Evolutionary conservation across 257 asterid species (phyloP).

Genomic region (Verbena officinalis): DNA sequence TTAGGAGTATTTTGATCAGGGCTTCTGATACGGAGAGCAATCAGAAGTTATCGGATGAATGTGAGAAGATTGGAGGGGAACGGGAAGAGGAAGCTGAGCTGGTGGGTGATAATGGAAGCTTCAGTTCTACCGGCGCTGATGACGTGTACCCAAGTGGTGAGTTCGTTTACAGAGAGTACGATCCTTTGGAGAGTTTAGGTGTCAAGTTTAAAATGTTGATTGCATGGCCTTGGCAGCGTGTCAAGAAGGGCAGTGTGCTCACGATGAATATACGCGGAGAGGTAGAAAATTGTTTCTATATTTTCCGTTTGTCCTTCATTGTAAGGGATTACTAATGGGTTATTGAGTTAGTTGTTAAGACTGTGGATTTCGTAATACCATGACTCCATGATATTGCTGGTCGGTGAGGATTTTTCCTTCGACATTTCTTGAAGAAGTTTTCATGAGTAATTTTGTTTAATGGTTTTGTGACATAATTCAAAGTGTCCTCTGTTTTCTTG

Average conservation of each 20-base stretch:
- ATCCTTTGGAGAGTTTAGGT: slow-evolving; percentile 59
- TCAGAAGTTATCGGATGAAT: slow-evolving; percentile 33
- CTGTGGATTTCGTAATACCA: not conserved
- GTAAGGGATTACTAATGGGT: not conserved
- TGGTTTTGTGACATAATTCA: slow-evolving; percentile 11
- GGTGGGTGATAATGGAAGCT: slow-evolving; percentile 35
- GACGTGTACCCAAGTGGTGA: slow-evolving; percentile 79
- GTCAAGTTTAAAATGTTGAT: slow-evolving; percentile 79
- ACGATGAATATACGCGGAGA: slow-evolving; percentile 85
- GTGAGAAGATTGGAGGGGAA: slow-evolving; percentile 28
- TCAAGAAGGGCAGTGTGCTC: slow-evolving; percentile 86
- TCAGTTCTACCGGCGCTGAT: slow-evolving; percentile 29
- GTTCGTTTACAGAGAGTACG: slow-evolving; percentile 63
- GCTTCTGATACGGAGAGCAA: slow-evolving; percentile 60
- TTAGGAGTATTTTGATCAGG: slow-evolving; percentile 34
- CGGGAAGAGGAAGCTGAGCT: slow-evolving; percentile 20
- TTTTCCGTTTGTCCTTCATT: not conserved
- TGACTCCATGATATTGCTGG: not conserved
- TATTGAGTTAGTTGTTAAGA: not conserved
- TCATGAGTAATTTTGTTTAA: not conserved
- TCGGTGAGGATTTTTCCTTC: not conserved
- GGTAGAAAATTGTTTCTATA: slow-evolving; percentile 40
- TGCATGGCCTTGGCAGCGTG: slow-evolving; percentile 94
- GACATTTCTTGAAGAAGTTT: not conserved
- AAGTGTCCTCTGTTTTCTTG: slow-evolving; percentile 24